Evolutionary conservation across 441 rosid genomes (phyloP), one percentile per base, ranked within the genome.

Genomic region (Populus tomentosa): DNA sequence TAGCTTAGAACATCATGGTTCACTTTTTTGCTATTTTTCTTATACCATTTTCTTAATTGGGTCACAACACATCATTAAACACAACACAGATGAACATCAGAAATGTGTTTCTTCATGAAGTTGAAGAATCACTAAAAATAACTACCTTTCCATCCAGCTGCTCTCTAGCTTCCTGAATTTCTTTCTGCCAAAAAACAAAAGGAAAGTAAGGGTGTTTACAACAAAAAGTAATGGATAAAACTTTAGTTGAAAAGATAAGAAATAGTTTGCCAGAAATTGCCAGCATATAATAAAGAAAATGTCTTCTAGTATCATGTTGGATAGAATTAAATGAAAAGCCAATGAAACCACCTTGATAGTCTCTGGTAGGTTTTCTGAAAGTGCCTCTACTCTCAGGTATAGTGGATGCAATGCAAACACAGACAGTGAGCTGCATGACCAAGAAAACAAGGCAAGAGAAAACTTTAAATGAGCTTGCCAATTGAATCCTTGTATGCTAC

Each of bases 381-480:
- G 98, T 72, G 92, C 94, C 82, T 92, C 91, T 30, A 96, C 89
- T 89, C 98, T 91, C 79, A 97, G 86, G 85, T 92, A 94, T 67
- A 97, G 82, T 18, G 99, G 98, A 87, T 97, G 99, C 88, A 94
- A 84, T 33, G 98, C 98, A 88, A 90, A 97, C 74, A 97, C 97
- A 64, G 99, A 94, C 74, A 97, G 86, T 32, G 99, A 97, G 85
- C 99, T 97, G 97, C 86, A 89, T 65, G 67, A 78, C 79, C 59
- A 50, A 85, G 67, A 80, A 82, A 69, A 38, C 18, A 74, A 76
- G 62, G 59, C 59, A 81, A 79, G 10, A 69, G 36, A 61, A 67
- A 24, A 20, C 33, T 40, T 71, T 9, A 2, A 1, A 50, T 33
- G 32, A 73, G 50, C 35, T 40, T 24, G 61, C 16, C 36, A 30